Base-by-base conservation (phyloP, 2,329 filamentous ascomycete genomes). In the Purpureocillium lavendulum region DNA sequence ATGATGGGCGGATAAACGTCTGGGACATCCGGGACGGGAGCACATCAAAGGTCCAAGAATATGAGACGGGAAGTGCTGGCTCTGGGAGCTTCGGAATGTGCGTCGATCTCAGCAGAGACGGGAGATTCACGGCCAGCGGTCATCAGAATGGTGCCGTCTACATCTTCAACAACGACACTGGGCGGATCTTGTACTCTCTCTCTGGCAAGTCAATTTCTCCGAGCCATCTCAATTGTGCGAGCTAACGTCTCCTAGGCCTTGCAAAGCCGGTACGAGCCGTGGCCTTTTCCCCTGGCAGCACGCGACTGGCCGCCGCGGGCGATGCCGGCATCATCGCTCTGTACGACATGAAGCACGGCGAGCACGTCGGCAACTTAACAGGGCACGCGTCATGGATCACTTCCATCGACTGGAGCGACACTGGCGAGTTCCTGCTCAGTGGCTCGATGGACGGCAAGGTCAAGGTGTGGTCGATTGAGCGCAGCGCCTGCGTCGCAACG, bases 401-500 rank as follows among this genome's bases (percentile, higher is more conserved):
- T 45, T 84, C 84, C 26, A 69, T 97, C 33, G 87, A 95, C 58
- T 98, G 90, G 87, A 97, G 83, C 59, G 78, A 86, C 54, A 94
- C 85, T 4, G 92, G 92, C 35, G 90, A 97, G 63, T 95, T 86
- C 59, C 68, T 98, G 11, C 71, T 97, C 3, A 94, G 84, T 54
- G 87, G 87, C 35, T 80, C 84, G 2, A 87, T 94, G 59, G 89
- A 97, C 56, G 90, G 92, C 30, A 96, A 94, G 61, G 87, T 85
- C 44, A 96, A 95, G 63, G 85, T 97, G 24, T 98, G 92, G 92
- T 90, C 87, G 24, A 77, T 96, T 43, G 88, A 95, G 52, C 77
- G 81, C 28, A 76, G 80, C 41, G 72, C 73, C 4, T 97, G 92
- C 57, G 92, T 98, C 33, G 88, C 90, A 11, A 98, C 92, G 9